Conservation (phyloP, 1,139 yeast genomes). For the Suhomyces bokatorum region DNA sequence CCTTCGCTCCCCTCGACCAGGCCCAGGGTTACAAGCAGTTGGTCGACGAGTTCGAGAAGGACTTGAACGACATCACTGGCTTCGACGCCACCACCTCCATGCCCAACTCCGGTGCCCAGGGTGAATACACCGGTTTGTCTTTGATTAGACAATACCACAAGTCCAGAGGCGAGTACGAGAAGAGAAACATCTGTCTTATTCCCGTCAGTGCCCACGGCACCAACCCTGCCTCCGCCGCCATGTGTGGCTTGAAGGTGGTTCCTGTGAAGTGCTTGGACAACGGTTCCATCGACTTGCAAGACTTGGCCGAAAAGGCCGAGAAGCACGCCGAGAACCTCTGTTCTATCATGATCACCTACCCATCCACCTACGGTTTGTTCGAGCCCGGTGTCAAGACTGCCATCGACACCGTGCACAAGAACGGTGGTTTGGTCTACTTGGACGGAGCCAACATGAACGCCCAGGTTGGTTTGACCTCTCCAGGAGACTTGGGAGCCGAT, state of each 20-base stretch:
- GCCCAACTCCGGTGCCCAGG: slow-evolving; percentile 99
- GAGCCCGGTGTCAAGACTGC: slow-evolving; percentile 90
- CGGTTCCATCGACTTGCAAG: slow-evolving; percentile 84
- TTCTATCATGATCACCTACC: slow-evolving; percentile 94
- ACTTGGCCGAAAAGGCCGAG: slow-evolving; percentile 70
- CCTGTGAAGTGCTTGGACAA: slow-evolving; percentile 82
- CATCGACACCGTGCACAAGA: slow-evolving; percentile 73
- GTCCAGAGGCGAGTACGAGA: slow-evolving; percentile 62
- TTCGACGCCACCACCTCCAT: slow-evolving; percentile 87
- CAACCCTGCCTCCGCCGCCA: slow-evolving; percentile 97
- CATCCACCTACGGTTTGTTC: slow-evolving; percentile 93
- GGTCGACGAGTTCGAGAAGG: slow-evolving; percentile 74
- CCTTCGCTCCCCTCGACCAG: slow-evolving; percentile 88
- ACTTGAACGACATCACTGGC: slow-evolving; percentile 92
- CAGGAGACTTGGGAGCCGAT: slow-evolving; percentile 98
- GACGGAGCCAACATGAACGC: slow-evolving; percentile 99
- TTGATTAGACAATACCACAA: slow-evolving; percentile 80
- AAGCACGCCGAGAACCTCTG: slow-evolving; percentile 72
- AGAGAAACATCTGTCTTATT: slow-evolving; percentile 84
- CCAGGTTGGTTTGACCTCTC: slow-evolving; percentile 94
- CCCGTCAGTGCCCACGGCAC: slow-evolving; percentile 99
- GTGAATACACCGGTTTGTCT: slow-evolving; percentile 92
- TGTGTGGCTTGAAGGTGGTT: slow-evolving; percentile 93
- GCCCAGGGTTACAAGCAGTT: slow-evolving; percentile 81
- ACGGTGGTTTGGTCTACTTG: slow-evolving; percentile 94